Conservation (phyloP, 1,284 basidiomycete genomes). For the Puccinia novopanici region DNA sequence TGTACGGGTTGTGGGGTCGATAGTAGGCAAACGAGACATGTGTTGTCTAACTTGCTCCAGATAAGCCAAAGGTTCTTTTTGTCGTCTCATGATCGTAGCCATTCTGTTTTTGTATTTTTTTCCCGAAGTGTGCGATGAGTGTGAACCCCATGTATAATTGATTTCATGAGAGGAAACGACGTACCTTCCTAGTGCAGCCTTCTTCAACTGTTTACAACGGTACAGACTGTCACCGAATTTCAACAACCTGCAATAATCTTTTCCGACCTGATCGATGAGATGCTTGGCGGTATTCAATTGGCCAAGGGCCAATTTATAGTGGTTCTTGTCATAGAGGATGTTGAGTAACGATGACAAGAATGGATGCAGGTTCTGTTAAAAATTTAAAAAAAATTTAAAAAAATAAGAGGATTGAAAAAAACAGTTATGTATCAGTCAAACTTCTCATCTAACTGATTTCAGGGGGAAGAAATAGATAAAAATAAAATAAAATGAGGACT, state of each 20-base stretch:
- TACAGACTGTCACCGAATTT: slow-evolving; percentile 96
- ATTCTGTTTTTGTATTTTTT: slow-evolving; percentile 64
- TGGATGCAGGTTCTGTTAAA: slow-evolving; percentile 80
- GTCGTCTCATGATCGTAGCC: slow-evolving; percentile 94
- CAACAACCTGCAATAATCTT: slow-evolving; percentile 89
- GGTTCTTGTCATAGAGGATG: slow-evolving; percentile 96
- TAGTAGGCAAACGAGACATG: slow-evolving; percentile 90
- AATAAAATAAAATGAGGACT: slow-evolving; percentile 52
- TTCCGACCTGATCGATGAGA: slow-evolving; percentile 90
- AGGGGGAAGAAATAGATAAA: neutral
- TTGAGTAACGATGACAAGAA: slow-evolving; percentile 92
- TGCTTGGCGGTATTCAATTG: slow-evolving; percentile 90
- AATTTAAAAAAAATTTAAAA: neutral
- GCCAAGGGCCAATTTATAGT: slow-evolving; percentile 94
- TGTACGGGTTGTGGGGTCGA: slow-evolving; percentile 94
- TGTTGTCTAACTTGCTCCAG: slow-evolving; percentile 96
- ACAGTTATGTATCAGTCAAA: neutral
- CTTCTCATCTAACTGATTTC: neutral
- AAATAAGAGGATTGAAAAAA: neutral
- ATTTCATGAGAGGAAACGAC: slow-evolving; percentile 56
- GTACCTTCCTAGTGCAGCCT: slow-evolving; percentile 85
- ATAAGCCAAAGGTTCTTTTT: slow-evolving; percentile 94
- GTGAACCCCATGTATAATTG: neutral
- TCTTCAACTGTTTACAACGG: slow-evolving; percentile 94
- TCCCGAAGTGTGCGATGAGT: neutral